Conservation (phyloP, 345 rosid species). For the Salix purpurea region DNA sequence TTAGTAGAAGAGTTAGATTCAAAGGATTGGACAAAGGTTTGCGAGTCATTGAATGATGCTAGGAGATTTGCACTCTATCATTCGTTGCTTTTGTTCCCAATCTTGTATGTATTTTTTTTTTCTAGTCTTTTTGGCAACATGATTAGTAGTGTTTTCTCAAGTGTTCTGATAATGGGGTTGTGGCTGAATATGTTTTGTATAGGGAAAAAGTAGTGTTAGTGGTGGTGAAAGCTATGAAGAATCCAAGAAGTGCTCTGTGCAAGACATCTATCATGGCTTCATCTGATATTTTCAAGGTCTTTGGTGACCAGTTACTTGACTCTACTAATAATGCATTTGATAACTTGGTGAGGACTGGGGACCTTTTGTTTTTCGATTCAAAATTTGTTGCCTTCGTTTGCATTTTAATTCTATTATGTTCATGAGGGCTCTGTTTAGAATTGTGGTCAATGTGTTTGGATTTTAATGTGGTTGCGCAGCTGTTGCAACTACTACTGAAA, state of each 20-base stretch:
- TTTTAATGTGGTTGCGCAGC: constrained; percentile 43
- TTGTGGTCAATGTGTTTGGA: background rate
- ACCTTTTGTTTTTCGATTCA: constrained; percentile 27
- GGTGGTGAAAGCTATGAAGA: constrained; percentile 81
- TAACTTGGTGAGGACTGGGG: constrained; percentile 36
- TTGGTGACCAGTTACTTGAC: constrained; percentile 61
- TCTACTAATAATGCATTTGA: constrained; percentile 7
- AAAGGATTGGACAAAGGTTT: constrained; percentile 76
- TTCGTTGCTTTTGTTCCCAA: constrained; percentile 54
- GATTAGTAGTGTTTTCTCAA: background rate
- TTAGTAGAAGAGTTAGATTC: constrained; percentile 74
- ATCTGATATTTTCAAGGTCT: constrained; percentile 73
- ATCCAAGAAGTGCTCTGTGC: constrained; percentile 95
- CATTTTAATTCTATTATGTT: background rate
- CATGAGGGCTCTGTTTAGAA: background rate
- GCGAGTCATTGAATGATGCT: constrained; percentile 76
- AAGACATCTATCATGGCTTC: constrained; percentile 95
- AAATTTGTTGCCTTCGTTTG: background rate
- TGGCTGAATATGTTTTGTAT: constrained; percentile 6
- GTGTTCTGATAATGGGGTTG: constrained; percentile 8
- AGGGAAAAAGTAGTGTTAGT: constrained; percentile 72
- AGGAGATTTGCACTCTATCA: constrained; percentile 76
- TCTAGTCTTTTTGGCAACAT: constrained; percentile 7
- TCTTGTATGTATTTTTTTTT: constrained; percentile 54
- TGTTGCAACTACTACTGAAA: constrained; percentile 87